These are phyloP conservation scores for Tolypocladium endophyticum DNA, from an alignment of 2,329 filamentous ascomycete species.

Conservation along the genomic window DNA sequence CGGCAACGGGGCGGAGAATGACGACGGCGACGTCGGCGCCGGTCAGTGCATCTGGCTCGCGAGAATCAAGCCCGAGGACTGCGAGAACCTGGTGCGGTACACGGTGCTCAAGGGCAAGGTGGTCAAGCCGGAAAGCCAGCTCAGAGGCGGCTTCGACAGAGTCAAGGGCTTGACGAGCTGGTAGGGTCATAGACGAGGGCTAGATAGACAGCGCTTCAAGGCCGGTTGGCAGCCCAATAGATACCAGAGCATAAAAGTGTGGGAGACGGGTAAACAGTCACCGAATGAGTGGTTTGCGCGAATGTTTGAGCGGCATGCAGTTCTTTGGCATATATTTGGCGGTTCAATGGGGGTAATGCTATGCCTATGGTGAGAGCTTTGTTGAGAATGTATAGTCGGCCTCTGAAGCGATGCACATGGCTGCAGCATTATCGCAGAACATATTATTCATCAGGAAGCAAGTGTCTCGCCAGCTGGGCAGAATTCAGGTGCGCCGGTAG, in stretches of 20 bases:
- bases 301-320: too few species aligned
- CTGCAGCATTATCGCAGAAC: background rate
- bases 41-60: constrained; percentile 91
- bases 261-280: too few species aligned
- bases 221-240: background rate
- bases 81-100: constrained; percentile 82
- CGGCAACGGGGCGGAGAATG: constrained; percentile 15
- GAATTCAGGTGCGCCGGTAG: background rate
- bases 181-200: constrained; percentile 33
- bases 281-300: too few species aligned
- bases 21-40: constrained; percentile 43
- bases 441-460: background rate
- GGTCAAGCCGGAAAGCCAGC: constrained; percentile 75
- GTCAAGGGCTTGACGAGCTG: constrained; percentile 74
- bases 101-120: constrained; percentile 91
- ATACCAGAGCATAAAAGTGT: background rate
- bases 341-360: too few species aligned
- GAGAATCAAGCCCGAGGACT: constrained; percentile 74
- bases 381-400: too few species aligned
- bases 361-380: too few species aligned
- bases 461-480: background rate
- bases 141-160: constrained; percentile 86
- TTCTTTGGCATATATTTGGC: too few species aligned
- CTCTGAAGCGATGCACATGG: too few species aligned
- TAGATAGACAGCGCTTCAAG: background rate